Base-by-base conservation (phyloP, 495 filamentous ascomycete species). In the Hypoxylon trugodes region DNA sequence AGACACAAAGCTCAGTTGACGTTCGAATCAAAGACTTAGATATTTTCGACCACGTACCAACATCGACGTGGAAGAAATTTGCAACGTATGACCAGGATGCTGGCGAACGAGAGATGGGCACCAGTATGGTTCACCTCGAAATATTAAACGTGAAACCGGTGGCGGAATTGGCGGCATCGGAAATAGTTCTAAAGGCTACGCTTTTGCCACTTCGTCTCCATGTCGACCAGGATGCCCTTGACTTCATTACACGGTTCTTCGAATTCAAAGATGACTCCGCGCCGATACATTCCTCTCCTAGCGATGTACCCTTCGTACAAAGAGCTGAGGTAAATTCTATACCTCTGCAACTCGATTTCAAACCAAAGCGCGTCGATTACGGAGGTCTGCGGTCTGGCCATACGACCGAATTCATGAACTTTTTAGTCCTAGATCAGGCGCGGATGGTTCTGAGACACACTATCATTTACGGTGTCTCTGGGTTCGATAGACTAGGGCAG, bases 321-420 rank as follows among this genome's bases (percentile, higher is more conserved):
- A 84, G 96, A 33, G 88, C 90, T 13, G 93, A 97, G 73, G 83
- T 99, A 49, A 90, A 92, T 61, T 83, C 90, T 10, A 81, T 98
- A 7, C 89, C 85, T 9, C 78, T 99, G 46, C 90, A 86, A 60
- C 83, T 98, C 4, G 95, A 99, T 74, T 99, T 98, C 79, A 99
- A 99, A 74, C 96, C 96, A 4, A 97, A 98, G 75, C 86, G 92
- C 9, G 90, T 99, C 19, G 92, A 99, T 75, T 99, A 98, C 69
- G 89, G 87, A 0, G 92, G 93, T 7, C 84, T 99, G 5, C 88
- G 93, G n/a, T 97, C 96, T 4, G 96, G 96, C n/a, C 93, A 91
- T 57, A 99, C 96, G 1, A 96, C 91, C 0, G 96, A 99, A 73
- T 95, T 99, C 71, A 98, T 98, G 96, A 98, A 99, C 76, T 96